Conservation (phyloP, 768 basidiomycete species). For the Rhizopogon vulgaris region DNA sequence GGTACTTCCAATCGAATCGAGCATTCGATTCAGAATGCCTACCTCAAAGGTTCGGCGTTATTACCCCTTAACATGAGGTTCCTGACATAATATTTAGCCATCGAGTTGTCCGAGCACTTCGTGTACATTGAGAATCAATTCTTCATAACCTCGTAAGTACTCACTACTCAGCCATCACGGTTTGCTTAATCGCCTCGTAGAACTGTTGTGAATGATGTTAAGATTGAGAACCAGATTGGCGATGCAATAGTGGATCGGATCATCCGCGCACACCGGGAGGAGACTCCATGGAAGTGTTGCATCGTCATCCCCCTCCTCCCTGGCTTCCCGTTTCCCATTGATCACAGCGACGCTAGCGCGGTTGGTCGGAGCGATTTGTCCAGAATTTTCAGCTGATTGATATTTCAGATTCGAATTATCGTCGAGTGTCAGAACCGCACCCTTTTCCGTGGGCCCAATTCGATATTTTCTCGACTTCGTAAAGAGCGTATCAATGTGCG, state of each 20-base stretch:
- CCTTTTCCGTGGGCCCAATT: conserved; percentile 82
- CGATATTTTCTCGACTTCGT: conserved; percentile 80
- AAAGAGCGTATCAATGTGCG: conserved; percentile 86
- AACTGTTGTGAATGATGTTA: conserved; percentile 78
- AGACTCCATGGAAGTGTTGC: conserved; percentile 85
- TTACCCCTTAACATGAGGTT: not conserved
- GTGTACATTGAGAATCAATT: conserved; percentile 98
- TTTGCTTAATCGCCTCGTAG: conserved; percentile 28
- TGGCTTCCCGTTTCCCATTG: conserved; percentile 90
- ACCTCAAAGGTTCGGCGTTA: conserved; percentile 63
- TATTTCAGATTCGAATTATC: conserved; percentile 78
- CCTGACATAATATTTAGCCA: conserved; percentile 44
- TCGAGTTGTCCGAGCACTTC: conserved; percentile 92
- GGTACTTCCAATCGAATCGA: conserved; percentile 83
- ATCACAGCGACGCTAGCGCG: conserved; percentile 88
- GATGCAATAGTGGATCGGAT: conserved; percentile 91
- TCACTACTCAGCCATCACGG: not conserved
- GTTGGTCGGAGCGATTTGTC: conserved; percentile 37
- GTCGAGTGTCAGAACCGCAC: conserved; percentile 92
- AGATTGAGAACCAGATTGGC: conserved; percentile 90
- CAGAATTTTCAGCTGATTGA: not conserved
- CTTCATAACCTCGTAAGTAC: conserved; percentile 77
- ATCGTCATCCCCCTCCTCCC: conserved; percentile 89
- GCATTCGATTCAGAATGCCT: conserved; percentile 92
- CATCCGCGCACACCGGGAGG: conserved; percentile 76